Conservation (phyloP, 2,329 filamentous ascomycete species). For the Boeremia lycopersici region DNA sequence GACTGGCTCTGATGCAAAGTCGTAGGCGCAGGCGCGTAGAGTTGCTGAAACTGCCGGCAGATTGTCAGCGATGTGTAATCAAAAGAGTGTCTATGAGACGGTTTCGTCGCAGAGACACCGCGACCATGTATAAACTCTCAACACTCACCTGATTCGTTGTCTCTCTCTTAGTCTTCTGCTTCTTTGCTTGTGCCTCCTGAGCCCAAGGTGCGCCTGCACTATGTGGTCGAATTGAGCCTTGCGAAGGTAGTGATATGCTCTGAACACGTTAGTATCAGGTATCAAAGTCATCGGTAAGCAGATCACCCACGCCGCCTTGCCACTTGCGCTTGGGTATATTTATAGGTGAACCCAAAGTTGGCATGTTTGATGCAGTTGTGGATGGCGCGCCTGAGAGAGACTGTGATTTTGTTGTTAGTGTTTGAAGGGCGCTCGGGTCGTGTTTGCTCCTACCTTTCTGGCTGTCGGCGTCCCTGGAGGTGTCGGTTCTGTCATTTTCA, state of each 20-base stretch:
- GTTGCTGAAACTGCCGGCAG: background rate
- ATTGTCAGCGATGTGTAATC: background rate
- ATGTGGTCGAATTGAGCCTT: background rate
- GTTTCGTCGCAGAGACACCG: background rate
- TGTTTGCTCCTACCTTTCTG: constrained; percentile 7
- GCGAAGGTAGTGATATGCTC: background rate
- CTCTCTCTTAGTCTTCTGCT: constrained; percentile 1
- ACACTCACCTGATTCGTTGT: constrained; percentile 3
- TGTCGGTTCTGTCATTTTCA: constrained; percentile 2
- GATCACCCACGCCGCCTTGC: constrained; percentile 11
- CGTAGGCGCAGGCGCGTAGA: background rate
- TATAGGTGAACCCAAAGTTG: background rate
- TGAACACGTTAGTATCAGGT: background rate
- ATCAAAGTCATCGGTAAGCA: too few relatives aligned
- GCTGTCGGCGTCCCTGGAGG: constrained; percentile 12
- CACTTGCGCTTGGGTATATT: constrained; percentile 16
- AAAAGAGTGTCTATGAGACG: background rate
- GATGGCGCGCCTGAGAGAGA: background rate
- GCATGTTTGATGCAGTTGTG: background rate
- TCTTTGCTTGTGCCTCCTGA: constrained; percentile 2
- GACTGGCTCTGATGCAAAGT: background rate
- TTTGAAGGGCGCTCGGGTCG: background rate
- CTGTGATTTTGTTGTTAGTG: background rate
- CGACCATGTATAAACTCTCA: background rate
- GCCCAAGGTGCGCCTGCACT: background rate